These are phyloP conservation scores for Beauveria medogensis DNA, from an alignment of 2,329 filamentous ascomycete genomes.

Conservation along the genomic window DNA sequence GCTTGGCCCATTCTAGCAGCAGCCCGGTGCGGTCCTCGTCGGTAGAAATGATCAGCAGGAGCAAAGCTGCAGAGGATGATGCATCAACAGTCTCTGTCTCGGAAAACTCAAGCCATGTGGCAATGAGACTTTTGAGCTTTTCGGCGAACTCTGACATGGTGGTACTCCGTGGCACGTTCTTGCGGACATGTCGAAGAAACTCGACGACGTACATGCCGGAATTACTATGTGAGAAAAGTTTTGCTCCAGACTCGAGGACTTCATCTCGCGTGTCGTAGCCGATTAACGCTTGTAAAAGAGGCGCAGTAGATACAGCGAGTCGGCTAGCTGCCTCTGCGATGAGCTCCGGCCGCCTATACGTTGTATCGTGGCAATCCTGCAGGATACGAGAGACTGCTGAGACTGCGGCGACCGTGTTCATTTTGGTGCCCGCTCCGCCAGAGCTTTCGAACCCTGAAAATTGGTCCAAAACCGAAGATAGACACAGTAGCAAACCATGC, in stretches of 20 bases:
- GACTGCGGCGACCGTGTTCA: slow-evolving; percentile 22
- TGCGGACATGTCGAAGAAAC: slow-evolving; percentile 18
- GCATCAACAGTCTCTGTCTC: slow-evolving; percentile 43
- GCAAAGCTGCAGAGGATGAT: slow-evolving; percentile 42
- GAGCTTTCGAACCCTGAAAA: slow-evolving; percentile 28
- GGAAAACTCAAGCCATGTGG: slow-evolving; percentile 39
- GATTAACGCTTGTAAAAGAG: slow-evolving; percentile 35
- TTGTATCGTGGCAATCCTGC: slow-evolving; percentile 30
- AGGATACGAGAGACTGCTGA: slow-evolving; percentile 28
- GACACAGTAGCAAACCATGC: slow-evolving; percentile 56
- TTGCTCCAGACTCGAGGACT: slow-evolving; percentile 16
- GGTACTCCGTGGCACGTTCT: background rate
- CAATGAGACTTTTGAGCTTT: slow-evolving; percentile 26
- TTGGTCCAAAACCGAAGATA: slow-evolving; percentile 50
- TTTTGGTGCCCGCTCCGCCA: slow-evolving; percentile 15
- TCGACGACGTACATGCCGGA: slow-evolving; percentile 15
- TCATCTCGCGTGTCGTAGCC: slow-evolving; percentile 13
- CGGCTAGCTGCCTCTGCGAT: slow-evolving; percentile 53
- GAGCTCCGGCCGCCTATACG: slow-evolving; percentile 54
- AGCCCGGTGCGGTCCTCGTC: slow-evolving; percentile 27
- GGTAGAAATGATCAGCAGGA: slow-evolving; percentile 38
- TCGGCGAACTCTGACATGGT: slow-evolving; percentile 18
- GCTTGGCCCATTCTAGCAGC: slow-evolving; percentile 39
- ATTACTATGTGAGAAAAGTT: slow-evolving; percentile 18
- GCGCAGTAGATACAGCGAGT: slow-evolving; percentile 47